phyloP scores from a whole-genome alignment of 176 grass and related monocot species.

The Miscanthus lutarioriparius region DNA sequence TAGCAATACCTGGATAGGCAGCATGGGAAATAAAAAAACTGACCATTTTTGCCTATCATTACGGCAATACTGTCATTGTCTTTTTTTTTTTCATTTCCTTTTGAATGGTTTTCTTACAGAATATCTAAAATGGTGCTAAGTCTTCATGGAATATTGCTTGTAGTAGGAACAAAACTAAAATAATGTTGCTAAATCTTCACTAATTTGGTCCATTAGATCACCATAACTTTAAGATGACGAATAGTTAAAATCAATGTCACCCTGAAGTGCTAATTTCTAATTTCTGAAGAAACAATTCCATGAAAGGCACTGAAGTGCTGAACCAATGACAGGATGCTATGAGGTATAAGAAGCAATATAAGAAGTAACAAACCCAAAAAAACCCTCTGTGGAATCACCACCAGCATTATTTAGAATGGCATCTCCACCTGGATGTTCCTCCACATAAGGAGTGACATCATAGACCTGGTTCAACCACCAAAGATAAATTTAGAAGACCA shows the following conservation, averaged over 20 bases:
- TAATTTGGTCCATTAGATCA: background rate
- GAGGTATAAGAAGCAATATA: conserved; percentile 24
- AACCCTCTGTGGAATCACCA: conserved; percentile 74
- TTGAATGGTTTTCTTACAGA: background rate
- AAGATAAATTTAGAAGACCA: conserved; percentile 9
- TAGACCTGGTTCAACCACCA: conserved; percentile 61
- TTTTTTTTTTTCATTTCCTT: background rate
- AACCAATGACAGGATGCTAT: conserved; percentile 15
- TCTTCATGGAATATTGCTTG: background rate
- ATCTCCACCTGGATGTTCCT: conserved; percentile 91
- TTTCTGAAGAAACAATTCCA: background rate
- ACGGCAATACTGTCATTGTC: background rate
- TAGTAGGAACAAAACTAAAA: conserved; percentile 3
- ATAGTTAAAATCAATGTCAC: background rate
- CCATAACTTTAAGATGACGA: background rate
- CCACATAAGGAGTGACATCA: conserved; percentile 85
- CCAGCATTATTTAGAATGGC: conserved; percentile 92
- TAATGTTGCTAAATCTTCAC: background rate
- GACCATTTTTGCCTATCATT: background rate
- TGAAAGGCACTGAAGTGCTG: background rate
- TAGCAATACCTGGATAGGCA: background rate
- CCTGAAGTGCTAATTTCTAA: background rate
- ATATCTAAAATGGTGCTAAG: background rate
- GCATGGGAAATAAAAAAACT: background rate
- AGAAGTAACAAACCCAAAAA: conserved; percentile 60